Conservation (phyloP, 768 basidiomycete genomes). For the Artomyces pyxidatus region DNA sequence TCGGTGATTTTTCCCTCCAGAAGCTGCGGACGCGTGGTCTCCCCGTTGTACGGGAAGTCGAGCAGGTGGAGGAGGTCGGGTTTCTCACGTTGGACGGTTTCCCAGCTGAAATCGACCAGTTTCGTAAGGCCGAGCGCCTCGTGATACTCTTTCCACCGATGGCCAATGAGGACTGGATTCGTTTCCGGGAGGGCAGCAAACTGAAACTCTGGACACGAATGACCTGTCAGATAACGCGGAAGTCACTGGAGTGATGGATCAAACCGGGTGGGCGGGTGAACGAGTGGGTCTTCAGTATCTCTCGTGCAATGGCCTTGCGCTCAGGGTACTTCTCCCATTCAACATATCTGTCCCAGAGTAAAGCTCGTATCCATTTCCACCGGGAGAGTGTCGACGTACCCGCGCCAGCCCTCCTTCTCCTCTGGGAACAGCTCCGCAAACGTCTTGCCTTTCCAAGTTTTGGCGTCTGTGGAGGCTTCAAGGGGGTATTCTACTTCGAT, state of each 20-base stretch:
- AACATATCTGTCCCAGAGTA: constrained; percentile 28
- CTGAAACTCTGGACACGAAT: constrained; percentile 34
- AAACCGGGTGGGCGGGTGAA: constrained; percentile 35
- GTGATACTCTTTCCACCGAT: constrained; percentile 48
- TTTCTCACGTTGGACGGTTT: constrained; percentile 43
- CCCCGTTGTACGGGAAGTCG: constrained; percentile 51
- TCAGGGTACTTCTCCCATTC: constrained; percentile 43
- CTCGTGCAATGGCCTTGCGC: constrained; percentile 31
- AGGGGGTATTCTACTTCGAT: too few relatives aligned
- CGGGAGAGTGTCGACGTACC: constrained; percentile 20
- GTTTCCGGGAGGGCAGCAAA: constrained; percentile 39
- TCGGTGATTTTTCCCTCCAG: constrained; percentile 38
- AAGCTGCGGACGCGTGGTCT: constrained; percentile 36
- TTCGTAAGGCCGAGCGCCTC: constrained; percentile 36
- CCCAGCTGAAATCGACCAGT: constrained; percentile 45
- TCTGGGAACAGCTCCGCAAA: constrained; percentile 26
- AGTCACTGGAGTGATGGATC: not conserved
- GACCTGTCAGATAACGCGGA: not conserved
- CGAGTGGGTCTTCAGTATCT: constrained; percentile 31
- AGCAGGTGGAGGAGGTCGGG: constrained; percentile 41
- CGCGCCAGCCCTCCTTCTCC: constrained; percentile 31
- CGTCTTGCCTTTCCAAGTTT: constrained; percentile 13
- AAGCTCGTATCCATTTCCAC: not conserved
- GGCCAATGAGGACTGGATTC: constrained; percentile 41
- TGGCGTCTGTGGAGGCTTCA: not conserved